These are phyloP conservation scores for Gynochthodes officinalis DNA, from an alignment of 257 asterid genomes.

Conservation along the genomic window DNA sequence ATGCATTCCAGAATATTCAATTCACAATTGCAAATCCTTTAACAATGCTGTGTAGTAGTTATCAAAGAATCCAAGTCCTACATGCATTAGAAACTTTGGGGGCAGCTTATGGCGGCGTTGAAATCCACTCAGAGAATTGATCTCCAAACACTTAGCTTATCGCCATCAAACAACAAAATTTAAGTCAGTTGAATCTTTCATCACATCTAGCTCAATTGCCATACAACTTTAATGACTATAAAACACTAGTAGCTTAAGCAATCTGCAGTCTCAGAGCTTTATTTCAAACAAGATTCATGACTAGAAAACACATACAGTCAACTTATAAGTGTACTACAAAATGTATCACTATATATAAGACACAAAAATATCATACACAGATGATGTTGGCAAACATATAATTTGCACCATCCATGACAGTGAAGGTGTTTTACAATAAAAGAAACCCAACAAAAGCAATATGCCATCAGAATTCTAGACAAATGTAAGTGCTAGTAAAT, in stretches of 20 bases:
- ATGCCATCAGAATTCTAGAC: background rate
- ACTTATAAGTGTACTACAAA: too few species aligned
- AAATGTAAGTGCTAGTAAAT: background rate
- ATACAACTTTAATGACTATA: background rate
- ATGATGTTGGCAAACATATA: background rate
- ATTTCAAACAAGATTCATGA: background rate
- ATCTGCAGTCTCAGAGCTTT: background rate
- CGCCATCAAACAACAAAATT: background rate
- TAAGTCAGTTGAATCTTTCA: too few species aligned
- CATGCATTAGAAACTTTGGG: conserved; percentile 1
- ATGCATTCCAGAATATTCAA: background rate
- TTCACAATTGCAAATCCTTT: background rate
- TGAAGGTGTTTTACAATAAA: background rate
- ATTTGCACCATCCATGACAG: too few species aligned
- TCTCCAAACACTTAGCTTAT: background rate
- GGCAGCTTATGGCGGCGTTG: background rate
- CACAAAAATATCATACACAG: background rate
- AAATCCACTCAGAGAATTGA: background rate
- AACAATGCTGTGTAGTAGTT: background rate
- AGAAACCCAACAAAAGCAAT: too few species aligned
- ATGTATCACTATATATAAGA: background rate
- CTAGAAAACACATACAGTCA: background rate
- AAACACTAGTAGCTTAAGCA: background rate
- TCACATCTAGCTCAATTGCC: background rate
- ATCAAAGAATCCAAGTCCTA: background rate